These are phyloP conservation scores for Leccinum angustisporum DNA, from an alignment of 1,284 basidiomycete species.

Conservation along the genomic window DNA sequence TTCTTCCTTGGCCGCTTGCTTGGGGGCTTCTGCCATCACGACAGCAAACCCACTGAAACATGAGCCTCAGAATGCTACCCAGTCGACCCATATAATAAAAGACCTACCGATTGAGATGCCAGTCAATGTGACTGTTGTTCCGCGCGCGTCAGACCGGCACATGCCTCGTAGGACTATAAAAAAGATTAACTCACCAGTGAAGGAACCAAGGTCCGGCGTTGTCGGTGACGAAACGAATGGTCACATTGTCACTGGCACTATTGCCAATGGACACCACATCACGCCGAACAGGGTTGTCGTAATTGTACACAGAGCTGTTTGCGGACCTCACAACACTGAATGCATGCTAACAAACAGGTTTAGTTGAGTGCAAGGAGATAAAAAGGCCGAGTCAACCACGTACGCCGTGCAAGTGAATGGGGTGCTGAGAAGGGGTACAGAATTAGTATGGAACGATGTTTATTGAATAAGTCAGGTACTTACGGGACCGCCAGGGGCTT, in stretches of 20 bases:
- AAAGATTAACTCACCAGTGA: slow-evolving; percentile 38
- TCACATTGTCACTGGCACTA: slow-evolving; percentile 35
- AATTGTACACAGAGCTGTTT: slow-evolving; percentile 22
- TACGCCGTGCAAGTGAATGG: slow-evolving; percentile 38
- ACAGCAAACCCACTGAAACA: slow-evolving; percentile 33
- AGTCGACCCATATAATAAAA: background rate
- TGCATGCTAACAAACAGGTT: slow-evolving; percentile 17
- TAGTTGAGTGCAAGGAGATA: background rate
- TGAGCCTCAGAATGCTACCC: background rate
- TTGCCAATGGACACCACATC: slow-evolving; percentile 27
- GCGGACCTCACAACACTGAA: slow-evolving; percentile 29
- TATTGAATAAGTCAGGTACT: slow-evolving; percentile 10
- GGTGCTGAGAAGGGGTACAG: slow-evolving; percentile 23
- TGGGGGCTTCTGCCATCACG: slow-evolving; percentile 34
- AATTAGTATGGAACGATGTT: slow-evolving; percentile 5
- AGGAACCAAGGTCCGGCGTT: slow-evolving; percentile 51
- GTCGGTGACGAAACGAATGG: slow-evolving; percentile 46
- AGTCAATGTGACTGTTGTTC: slow-evolving; percentile 38
- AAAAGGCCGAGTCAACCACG: slow-evolving; percentile 1
- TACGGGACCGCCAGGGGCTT: slow-evolving; percentile 36
- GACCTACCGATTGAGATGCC: slow-evolving; percentile 38
- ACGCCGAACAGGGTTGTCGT: slow-evolving; percentile 29
- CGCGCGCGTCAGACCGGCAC: background rate
- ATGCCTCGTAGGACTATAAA: background rate
- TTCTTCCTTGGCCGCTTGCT: slow-evolving; percentile 4